Evolutionary conservation across 1,284 basidiomycete genomes (phyloP), one percentile per base, ranked within the genome.

Genomic region (Chondrostereum purpureum): DNA sequence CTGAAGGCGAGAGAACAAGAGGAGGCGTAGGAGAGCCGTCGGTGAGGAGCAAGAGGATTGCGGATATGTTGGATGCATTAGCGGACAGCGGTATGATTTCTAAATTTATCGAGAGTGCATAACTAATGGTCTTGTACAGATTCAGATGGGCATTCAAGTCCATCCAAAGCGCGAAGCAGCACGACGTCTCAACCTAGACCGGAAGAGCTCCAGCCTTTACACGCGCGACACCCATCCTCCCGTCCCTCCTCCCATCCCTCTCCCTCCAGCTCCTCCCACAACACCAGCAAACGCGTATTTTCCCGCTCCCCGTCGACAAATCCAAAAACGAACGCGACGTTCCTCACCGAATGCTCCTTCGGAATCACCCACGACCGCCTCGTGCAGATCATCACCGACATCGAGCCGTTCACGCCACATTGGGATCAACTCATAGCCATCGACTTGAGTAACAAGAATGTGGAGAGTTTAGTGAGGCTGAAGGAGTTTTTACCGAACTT

Each of bases 401-500:
- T 94, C 11, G 88, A 94, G 60, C 92, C 94, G 1, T 97, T 92
- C 66, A 90, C 94, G 60, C 92, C 93, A 13, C 78, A 92, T 61
- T 99, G 95, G 95, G 92, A 97, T 55, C 72, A 80, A 39, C 66
- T 99, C 52, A 71, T 61, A 45, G 65, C 68, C 12, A 83, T 99
- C 53, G 84, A 98, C 60, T 69, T 99, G 54, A 84, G 84, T 31
- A 70, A 73, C 42, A 87, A 87, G 62, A 78, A 80, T 39, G 67
- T 95, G 39, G 94, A 98, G 57, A 93, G 92, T 56, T 83, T 95
- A 17, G 88, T 92, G 23, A 72, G 93, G 47, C 68, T 99, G 54
- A 94, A 96, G 60, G 95, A 99, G 68, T 95, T 97, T 61, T 65
- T 97, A 50, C 95, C 96, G 5, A n/a, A n/a, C n/a, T n/a, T n/a